These are phyloP conservation scores for Fusarium decemcellulare DNA, from an alignment of 2,329 filamentous ascomycete species.

Conservation along the genomic window DNA sequence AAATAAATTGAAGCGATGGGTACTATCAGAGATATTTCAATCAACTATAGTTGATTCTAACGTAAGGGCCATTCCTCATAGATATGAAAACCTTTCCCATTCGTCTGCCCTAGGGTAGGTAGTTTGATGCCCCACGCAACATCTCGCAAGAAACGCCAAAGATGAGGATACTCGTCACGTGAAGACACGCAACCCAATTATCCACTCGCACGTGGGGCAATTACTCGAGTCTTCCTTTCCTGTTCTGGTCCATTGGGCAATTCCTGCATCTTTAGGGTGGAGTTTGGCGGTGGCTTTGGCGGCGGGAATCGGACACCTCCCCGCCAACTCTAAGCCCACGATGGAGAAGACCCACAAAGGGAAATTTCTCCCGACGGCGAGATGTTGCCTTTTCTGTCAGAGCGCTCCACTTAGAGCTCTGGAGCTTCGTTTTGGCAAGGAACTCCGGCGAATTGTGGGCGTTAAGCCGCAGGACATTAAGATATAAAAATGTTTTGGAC, in stretches of 20 bases:
- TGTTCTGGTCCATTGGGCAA: background rate
- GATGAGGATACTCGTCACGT: background rate
- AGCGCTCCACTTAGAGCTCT: background rate
- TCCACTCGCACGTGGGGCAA: background rate
- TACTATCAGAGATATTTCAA: no score
- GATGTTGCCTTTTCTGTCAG: conserved; percentile 1
- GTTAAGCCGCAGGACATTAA: no score
- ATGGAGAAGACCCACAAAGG: background rate
- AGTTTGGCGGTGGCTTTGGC: background rate
- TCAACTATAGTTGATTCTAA: no score
- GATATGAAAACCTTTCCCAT: no score
- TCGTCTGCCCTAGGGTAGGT: no score
- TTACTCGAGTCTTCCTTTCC: background rate
- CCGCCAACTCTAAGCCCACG: background rate
- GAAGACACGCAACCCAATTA: background rate
- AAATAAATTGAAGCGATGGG: no score
- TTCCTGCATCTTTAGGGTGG: background rate
- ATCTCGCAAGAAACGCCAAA: background rate
- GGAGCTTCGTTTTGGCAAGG: background rate
- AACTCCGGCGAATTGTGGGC: background rate
- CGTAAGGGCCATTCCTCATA: no score
- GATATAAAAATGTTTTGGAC: background rate
- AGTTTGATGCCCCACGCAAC: no score
- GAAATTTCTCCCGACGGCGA: conserved; percentile 11
- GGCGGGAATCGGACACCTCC: conserved; percentile 8